phyloP scores from a whole-genome alignment of 257 asterid genomes.

The Thymus mandschuricus region DNA sequence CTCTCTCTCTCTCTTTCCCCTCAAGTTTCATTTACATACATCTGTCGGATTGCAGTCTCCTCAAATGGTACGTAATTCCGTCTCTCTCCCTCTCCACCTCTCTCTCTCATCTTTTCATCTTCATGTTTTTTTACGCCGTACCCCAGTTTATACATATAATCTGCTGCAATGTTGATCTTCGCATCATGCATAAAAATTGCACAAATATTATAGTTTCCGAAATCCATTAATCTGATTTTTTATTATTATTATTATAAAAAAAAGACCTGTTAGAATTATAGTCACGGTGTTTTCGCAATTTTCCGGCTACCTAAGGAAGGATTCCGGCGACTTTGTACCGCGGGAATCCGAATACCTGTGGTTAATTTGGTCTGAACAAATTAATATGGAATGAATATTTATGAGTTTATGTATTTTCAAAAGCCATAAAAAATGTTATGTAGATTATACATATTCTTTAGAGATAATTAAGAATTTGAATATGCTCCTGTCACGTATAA shows the following conservation, averaged over 20 bases:
- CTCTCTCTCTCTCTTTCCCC: constrained; percentile 23
- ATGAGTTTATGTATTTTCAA: not conserved
- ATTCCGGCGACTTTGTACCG: constrained; percentile 26
- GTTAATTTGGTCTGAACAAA: not conserved
- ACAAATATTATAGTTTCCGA: not conserved
- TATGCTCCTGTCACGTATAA: constrained; percentile 11
- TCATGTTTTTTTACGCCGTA: not conserved
- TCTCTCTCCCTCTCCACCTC: not conserved
- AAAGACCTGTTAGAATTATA: not conserved
- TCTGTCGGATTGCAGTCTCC: constrained; percentile 3
- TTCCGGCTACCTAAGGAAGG: constrained; percentile 31
- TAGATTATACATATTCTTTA: not conserved
- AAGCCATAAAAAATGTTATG: not conserved
- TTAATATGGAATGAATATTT: not conserved
- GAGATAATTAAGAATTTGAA: not conserved
- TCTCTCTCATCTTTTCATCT: constrained; percentile 12
- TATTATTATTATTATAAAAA: not conserved
- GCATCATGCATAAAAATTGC: not conserved
- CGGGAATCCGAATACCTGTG: not conserved
- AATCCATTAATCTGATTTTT: not conserved
- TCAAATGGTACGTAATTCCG: constrained; percentile 33
- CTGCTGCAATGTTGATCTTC: not conserved
- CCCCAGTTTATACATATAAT: not conserved
- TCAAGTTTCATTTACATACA: constrained; percentile 6
- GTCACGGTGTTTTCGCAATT: not conserved